Conservation (phyloP, 2,329 filamentous ascomycete species). For the Cytospora piceae region DNA sequence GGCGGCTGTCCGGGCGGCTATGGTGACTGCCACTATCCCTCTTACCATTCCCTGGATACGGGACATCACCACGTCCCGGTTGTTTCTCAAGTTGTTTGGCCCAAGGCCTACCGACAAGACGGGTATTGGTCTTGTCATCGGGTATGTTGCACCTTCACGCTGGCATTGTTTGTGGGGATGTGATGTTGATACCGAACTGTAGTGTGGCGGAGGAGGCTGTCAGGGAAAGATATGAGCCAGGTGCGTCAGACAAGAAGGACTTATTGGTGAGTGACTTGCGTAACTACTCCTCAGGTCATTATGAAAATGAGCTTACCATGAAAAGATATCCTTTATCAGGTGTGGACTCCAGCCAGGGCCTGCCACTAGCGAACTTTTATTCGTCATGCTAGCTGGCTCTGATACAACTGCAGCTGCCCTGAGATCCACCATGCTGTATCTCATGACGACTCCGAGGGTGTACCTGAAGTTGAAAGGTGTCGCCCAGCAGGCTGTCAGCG, state of each 20-base stretch:
- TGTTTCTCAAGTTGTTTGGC: constrained; percentile 43
- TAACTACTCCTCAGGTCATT: background rate
- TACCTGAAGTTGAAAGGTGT: constrained; percentile 29
- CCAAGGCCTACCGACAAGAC: constrained; percentile 36
- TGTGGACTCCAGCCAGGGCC: constrained; percentile 37
- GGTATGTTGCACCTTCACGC: constrained; percentile 14
- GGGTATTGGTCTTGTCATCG: constrained; percentile 37
- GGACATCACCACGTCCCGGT: constrained; percentile 31
- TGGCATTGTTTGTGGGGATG: background rate
- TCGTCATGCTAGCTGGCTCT: constrained; percentile 47
- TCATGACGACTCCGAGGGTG: constrained; percentile 28
- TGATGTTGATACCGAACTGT: background rate
- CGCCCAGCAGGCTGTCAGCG: constrained; percentile 2
- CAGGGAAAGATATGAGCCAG: constrained; percentile 46
- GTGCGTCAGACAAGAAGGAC: constrained; percentile 48
- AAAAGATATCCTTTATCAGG: constrained; percentile 11
- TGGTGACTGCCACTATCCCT: constrained; percentile 45
- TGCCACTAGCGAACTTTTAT: constrained; percentile 47
- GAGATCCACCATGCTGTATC: constrained; percentile 41
- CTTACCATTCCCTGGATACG: constrained; percentile 43
- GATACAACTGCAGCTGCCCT: constrained; percentile 56
- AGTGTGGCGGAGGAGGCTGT: constrained; percentile 46
- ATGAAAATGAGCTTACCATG: background rate
- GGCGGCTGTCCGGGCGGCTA: constrained; percentile 41
- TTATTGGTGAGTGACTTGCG: constrained; percentile 44